Evolutionary conservation across 2,329 filamentous ascomycete species (phyloP).

Genomic region (Sordariomycetes sp.): DNA sequence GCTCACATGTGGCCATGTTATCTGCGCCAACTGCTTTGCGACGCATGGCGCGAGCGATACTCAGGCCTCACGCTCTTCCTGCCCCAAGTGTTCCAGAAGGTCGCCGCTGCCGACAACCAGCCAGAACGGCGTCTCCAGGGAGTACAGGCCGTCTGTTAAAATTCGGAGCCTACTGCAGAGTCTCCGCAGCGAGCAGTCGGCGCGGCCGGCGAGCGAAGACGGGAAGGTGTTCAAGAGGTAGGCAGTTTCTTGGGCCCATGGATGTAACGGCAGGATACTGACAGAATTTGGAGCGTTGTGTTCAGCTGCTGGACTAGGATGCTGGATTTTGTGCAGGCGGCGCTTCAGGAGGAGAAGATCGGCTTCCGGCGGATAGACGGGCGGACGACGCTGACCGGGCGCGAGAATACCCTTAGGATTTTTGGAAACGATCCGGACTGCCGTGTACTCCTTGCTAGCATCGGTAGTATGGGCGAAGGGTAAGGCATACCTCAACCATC

Average conservation of each 20-base stretch:
- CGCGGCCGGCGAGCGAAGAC: neutral
- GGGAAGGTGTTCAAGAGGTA: neutral
- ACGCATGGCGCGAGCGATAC: neutral
- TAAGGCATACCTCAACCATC: constrained; percentile 5
- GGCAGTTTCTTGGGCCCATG: neutral
- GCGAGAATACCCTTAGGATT: constrained; percentile 5
- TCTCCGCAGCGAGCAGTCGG: neutral
- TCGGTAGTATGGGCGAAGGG: constrained; percentile 20
- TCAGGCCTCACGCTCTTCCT: neutral
- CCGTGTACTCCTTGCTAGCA: constrained; percentile 18
- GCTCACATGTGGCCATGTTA: neutral
- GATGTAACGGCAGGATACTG: neutral
- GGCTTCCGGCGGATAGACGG: constrained; percentile 16
- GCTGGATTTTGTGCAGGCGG: constrained; percentile 14
- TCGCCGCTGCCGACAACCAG: neutral
- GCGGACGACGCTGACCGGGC: constrained; percentile 2
- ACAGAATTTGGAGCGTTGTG: constrained; percentile 8
- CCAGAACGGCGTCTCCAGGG: neutral
- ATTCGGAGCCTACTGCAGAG: neutral
- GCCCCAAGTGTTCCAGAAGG: neutral
- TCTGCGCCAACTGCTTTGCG: neutral
- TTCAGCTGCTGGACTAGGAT: constrained; percentile 18
- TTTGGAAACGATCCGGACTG: constrained; percentile 11
- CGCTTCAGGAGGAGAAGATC: constrained; percentile 10
- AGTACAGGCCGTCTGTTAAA: neutral